These are phyloP conservation scores for Blastobotrys parvus DNA, from an alignment of 805 yeast genomes.

Conservation along the genomic window DNA sequence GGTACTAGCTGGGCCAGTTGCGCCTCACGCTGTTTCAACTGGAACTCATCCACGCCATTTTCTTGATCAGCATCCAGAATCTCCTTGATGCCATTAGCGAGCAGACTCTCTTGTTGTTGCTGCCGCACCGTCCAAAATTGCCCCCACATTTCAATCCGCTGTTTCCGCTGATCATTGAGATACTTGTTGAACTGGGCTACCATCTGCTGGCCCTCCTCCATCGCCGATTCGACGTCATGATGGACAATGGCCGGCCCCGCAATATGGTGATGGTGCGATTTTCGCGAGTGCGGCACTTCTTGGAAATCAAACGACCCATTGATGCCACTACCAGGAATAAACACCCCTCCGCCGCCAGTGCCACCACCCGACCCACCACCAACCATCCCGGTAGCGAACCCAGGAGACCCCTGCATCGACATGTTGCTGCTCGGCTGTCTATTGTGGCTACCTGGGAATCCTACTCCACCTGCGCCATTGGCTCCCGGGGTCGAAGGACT, in stretches of 20 bases:
- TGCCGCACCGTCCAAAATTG: slow-evolving; percentile 24
- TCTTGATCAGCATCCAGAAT: neutral
- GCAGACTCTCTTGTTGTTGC: slow-evolving; percentile 9
- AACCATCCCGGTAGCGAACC: neutral
- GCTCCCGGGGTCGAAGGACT: slow-evolving; percentile 2
- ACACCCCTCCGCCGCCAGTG: slow-evolving; percentile 3
- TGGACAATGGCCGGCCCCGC: slow-evolving; percentile 1
- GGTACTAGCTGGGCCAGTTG: slow-evolving; percentile 6
- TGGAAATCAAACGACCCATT: slow-evolving; percentile 21
- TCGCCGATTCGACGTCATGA: neutral
- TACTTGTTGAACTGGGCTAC: slow-evolving; percentile 22
- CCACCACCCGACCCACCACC: neutral
- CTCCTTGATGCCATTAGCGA: slow-evolving; percentile 2
- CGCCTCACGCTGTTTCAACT: slow-evolving; percentile 1
- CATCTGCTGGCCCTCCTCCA: slow-evolving; percentile 18
- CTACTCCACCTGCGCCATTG: neutral
- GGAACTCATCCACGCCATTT: slow-evolving; percentile 4
- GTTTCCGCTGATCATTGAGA: slow-evolving; percentile 22
- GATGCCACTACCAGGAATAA: slow-evolving; percentile 22
- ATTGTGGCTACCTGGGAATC: neutral
- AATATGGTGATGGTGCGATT: neutral
- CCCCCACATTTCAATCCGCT: slow-evolving; percentile 25
- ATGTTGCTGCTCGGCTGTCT: neutral
- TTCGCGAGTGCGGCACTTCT: slow-evolving; percentile 7
- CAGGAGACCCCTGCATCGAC: neutral